Evolutionary conservation across 1,284 basidiomycete species (phyloP).

Genomic region (Ustilago shanxiensis): DNA sequence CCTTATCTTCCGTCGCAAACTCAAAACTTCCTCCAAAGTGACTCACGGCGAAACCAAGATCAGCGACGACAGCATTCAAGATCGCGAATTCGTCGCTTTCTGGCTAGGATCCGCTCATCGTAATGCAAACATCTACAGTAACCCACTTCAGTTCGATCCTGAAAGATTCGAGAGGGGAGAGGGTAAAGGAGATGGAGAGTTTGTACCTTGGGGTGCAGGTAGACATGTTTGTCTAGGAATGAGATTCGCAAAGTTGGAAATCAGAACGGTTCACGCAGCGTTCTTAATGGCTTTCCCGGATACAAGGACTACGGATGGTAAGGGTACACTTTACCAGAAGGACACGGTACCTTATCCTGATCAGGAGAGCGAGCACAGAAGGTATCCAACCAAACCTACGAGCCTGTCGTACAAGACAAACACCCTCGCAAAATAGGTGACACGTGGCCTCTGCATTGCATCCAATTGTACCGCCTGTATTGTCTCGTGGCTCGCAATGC

Average conservation of each 20-base stretch:
- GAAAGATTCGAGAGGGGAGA: conserved; percentile 41
- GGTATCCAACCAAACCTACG: conserved; percentile 40
- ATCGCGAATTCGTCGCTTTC: conserved; percentile 44
- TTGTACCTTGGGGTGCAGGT: conserved; percentile 54
- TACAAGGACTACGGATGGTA: conserved; percentile 17
- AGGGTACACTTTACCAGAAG: conserved; percentile 6
- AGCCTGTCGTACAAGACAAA: conserved; percentile 27
- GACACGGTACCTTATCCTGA: conserved; percentile 34
- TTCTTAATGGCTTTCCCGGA: conserved; percentile 42
- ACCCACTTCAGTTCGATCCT: conserved; percentile 52
- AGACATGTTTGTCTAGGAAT: conserved; percentile 53
- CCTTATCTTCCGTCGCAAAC: conserved; percentile 49
- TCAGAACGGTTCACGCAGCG: conserved; percentile 35
- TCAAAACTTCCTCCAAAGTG: conserved; percentile 22
- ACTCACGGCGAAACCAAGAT: conserved; percentile 23
- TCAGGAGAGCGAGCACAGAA: conserved; percentile 50
- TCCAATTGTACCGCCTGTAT: neutral
- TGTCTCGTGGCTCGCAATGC: neutral
- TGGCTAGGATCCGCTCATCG: conserved; percentile 48
- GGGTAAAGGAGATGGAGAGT: conserved; percentile 46
- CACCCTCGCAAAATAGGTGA: conserved; percentile 6
- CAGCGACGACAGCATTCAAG: conserved; percentile 27
- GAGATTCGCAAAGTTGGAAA: conserved; percentile 55
- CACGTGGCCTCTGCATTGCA: neutral
- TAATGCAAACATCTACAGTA: conserved; percentile 41